phyloP scores from a whole-genome alignment of 2,329 filamentous ascomycete species.

The Tetracladium maxilliforme region DNA sequence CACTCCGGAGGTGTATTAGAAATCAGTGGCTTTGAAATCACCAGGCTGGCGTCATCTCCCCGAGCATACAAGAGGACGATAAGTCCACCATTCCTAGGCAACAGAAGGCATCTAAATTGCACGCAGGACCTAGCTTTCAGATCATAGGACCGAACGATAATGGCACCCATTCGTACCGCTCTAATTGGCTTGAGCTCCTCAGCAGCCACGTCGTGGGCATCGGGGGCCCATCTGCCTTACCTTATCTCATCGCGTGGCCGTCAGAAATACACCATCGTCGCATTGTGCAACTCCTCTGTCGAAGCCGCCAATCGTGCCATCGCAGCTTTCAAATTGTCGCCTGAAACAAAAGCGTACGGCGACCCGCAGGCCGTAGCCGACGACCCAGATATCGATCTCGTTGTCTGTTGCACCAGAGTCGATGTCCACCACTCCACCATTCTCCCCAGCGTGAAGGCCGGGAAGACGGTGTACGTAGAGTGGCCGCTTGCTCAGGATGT shows the following conservation, averaged over 20 bases:
- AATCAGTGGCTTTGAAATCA: too few relatives aligned
- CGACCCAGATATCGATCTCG: constrained; percentile 34
- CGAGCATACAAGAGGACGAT: too few relatives aligned
- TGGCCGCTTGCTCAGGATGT: constrained; percentile 38
- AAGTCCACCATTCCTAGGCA: too few relatives aligned
- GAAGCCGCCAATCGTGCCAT: constrained; percentile 28
- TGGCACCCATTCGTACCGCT: constrained; percentile 37
- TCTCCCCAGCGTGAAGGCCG: constrained; percentile 30
- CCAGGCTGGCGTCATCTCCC: too few relatives aligned
- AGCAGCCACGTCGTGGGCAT: constrained; percentile 37
- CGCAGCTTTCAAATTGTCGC: constrained; percentile 21
- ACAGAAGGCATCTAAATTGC: too few relatives aligned
- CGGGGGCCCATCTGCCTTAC: constrained; percentile 41
- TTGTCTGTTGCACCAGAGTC: constrained; percentile 37
- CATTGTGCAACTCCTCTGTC: constrained; percentile 33
- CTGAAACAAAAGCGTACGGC: constrained; percentile 30
- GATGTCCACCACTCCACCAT: constrained; percentile 32
- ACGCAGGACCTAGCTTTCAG: too few relatives aligned
- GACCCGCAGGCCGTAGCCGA: constrained; percentile 28
- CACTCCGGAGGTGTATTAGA: too few relatives aligned
- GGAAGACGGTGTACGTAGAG: constrained; percentile 38
- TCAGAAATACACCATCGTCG: constrained; percentile 30
- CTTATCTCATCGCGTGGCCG: constrained; percentile 29
- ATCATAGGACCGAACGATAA: too few relatives aligned
- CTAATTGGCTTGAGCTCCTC: constrained; percentile 42